phyloP scores from a whole-genome alignment of 176 grass and related monocot species.

The Elaeis guineensis region DNA sequence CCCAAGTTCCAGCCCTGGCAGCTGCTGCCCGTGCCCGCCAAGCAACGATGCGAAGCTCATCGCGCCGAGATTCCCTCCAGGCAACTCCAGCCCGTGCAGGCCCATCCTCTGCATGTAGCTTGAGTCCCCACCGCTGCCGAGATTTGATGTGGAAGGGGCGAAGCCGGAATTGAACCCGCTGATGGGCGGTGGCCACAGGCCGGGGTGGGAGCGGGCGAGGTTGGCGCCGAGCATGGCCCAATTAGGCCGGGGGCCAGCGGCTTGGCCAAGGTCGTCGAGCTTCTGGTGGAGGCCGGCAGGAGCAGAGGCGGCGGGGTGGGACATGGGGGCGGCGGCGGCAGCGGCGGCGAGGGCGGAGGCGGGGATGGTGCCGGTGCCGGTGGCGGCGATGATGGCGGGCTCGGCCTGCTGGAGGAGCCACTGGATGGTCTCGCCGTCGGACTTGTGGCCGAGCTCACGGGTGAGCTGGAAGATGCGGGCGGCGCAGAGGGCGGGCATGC shows the following conservation, averaged over 20 bases:
- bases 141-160: not conserved
- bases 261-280: slow-evolving; percentile 9
- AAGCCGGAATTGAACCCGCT: slow-evolving; percentile 9
- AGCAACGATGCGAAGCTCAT: slow-evolving; percentile 18
- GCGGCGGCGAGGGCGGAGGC: slow-evolving; percentile 9
- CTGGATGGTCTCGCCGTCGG: slow-evolving; percentile 20
- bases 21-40: not conserved
- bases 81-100: not conserved
- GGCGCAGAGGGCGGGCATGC: slow-evolving; percentile 21
- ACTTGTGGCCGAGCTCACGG: slow-evolving; percentile 21
- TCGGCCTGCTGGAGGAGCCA: slow-evolving; percentile 21
- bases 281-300: slow-evolving; percentile 13
- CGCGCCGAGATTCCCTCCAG: not conserved
- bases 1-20: slow-evolving; percentile 15
- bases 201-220: slow-evolving; percentile 7
- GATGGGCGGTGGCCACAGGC: slow-evolving; percentile 2
- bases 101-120: slow-evolving; percentile 10
- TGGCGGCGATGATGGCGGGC: slow-evolving; percentile 14
- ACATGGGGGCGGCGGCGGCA: not conserved
- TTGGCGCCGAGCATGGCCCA: slow-evolving; percentile 5
- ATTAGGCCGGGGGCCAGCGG: not conserved
- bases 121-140: not conserved
- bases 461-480: slow-evolving; percentile 23
- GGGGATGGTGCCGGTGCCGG: slow-evolving; percentile 17
- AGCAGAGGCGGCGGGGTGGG: not conserved